Conservation (phyloP, 495 filamentous ascomycete genomes). For the Penicillium macrosclerotiorum region DNA sequence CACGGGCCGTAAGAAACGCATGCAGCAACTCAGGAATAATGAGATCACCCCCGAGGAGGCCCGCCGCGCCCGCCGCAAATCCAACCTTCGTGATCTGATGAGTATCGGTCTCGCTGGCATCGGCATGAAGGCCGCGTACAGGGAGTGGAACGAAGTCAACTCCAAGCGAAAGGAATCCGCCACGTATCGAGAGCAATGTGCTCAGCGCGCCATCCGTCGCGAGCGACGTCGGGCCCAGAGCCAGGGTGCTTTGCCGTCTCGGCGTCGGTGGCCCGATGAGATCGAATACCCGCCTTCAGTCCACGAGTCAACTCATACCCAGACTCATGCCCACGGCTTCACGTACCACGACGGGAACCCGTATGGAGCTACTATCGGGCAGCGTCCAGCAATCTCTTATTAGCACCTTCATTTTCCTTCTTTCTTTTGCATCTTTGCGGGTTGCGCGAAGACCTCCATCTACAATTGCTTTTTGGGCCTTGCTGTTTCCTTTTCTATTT, state of each 20-base stretch:
- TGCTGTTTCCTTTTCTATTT: neutral
- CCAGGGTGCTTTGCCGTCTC: slow-evolving; percentile 10
- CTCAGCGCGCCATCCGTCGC: slow-evolving; percentile 38
- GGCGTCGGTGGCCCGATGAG: slow-evolving; percentile 28
- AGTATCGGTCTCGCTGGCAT: slow-evolving; percentile 81
- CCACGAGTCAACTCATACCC: neutral
- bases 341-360: slow-evolving; percentile 14
- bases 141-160: slow-evolving; percentile 68
- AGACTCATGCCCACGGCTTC: slow-evolving; percentile 1
- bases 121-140: slow-evolving; percentile 79
- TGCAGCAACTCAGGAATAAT: slow-evolving; percentile 69
- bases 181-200: slow-evolving; percentile 51
- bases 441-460: too few relatives aligned
- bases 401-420: slow-evolving; percentile 1
- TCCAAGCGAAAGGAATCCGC: slow-evolving; percentile 55
- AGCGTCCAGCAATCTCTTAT: slow-evolving; percentile 11
- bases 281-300: slow-evolving; percentile 21
- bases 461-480: neutral
- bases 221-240: slow-evolving; percentile 15
- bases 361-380: slow-evolving; percentile 9
- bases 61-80: slow-evolving; percentile 70
- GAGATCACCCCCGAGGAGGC: slow-evolving; percentile 73
- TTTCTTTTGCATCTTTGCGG: neutral
- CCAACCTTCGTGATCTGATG: slow-evolving; percentile 69
- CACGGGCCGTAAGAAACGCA: slow-evolving; percentile 68